Conservation (phyloP, 2,329 filamentous ascomycete genomes). For the Fusarium sp. region DNA sequence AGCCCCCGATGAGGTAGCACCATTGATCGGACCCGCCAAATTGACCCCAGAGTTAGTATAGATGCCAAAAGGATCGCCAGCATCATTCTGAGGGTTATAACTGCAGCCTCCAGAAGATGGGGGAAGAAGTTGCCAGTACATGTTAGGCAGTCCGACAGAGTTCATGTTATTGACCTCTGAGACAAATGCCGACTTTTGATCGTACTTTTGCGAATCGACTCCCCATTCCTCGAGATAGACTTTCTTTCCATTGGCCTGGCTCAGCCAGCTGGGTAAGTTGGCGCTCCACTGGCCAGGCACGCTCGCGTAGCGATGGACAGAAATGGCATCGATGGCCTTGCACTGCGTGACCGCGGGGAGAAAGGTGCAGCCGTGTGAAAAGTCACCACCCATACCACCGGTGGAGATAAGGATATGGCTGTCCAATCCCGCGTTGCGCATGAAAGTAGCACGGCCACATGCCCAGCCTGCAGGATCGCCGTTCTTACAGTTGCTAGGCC, state of each 20-base stretch:
- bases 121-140: neutral
- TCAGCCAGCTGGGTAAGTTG: neutral
- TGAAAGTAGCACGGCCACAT: neutral
- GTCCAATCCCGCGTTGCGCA: neutral
- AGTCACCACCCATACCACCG: neutral
- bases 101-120: neutral
- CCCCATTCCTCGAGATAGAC: neutral
- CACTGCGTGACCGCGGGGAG: neutral
- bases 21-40: neutral
- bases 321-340: neutral
- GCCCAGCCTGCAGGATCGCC: neutral
- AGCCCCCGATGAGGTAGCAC: neutral
- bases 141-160: neutral
- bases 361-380: neutral
- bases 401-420: neutral
- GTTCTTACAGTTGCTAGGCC: neutral
- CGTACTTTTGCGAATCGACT: neutral
- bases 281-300: neutral
- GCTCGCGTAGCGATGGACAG: neutral
- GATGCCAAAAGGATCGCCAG: neutral
- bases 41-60: neutral
- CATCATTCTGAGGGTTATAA: neutral
- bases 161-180: neutral
- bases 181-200: neutral
- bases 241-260: neutral